Conservation (phyloP, 2,329 filamentous ascomycete species). For the Stromatinia cepivora region DNA sequence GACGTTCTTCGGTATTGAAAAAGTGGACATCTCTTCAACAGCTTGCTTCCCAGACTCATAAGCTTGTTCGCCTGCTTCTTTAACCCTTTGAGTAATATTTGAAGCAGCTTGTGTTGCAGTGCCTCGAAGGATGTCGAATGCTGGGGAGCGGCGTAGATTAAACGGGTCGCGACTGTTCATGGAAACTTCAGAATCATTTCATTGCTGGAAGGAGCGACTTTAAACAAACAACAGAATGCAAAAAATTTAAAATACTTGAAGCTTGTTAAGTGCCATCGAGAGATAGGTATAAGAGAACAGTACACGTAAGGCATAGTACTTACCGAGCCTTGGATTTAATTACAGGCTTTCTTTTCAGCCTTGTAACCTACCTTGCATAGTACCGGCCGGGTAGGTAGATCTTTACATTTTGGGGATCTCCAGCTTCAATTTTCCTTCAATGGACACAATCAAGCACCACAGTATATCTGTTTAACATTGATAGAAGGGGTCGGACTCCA, state of each 20-base stretch:
- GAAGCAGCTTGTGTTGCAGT: conserved; percentile 49
- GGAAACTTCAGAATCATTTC: conserved; percentile 35
- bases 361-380: neutral
- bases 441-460: neutral
- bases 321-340: conserved; percentile 19
- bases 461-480: neutral
- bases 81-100: conserved; percentile 50
- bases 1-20: conserved; percentile 67
- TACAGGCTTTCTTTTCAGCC: conserved; percentile 6
- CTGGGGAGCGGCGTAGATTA: conserved; percentile 45
- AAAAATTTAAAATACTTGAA: neutral
- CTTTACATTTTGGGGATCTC: neutral
- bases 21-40: conserved; percentile 56
- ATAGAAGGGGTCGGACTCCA: neutral
- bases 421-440: neutral
- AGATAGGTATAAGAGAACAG: neutral
- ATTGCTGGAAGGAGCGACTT: conserved; percentile 31
- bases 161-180: conserved; percentile 44
- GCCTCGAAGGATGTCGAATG: conserved; percentile 52
- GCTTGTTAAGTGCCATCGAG: neutral
- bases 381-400: neutral
- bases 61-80: conserved; percentile 51
- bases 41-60: conserved; percentile 47
- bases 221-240: conserved; percentile 12
- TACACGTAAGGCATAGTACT: conserved; percentile 19